These are phyloP conservation scores for Saitoella complicata DNA, from an alignment of 805 yeast species.

Conservation along the genomic window DNA sequence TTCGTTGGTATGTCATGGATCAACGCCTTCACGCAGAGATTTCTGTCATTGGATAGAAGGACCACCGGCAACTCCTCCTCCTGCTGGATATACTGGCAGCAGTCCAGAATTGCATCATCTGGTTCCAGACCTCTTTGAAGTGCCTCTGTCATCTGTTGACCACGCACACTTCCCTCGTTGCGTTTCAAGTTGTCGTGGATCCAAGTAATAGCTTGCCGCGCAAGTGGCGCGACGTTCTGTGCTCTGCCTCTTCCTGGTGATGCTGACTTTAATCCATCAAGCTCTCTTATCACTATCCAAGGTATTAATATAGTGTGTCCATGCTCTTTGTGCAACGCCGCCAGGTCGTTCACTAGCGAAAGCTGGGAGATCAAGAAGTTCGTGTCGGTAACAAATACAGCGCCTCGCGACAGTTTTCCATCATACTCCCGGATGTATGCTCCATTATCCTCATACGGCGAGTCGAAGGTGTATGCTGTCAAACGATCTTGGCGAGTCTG, in stretches of 20 bases:
- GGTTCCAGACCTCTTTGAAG: conserved; percentile 31
- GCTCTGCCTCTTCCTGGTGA: neutral
- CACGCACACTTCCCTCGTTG: conserved; percentile 34
- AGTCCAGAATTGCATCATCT: conserved; percentile 78
- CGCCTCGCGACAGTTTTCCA: too few relatives aligned
- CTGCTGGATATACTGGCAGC: conserved; percentile 49
- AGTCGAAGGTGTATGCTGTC: too few relatives aligned
- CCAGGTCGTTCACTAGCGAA: conserved; percentile 37
- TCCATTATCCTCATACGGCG: too few relatives aligned
- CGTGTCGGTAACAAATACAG: conserved; percentile 48
- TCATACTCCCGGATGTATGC: too few relatives aligned
- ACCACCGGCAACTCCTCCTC: conserved; percentile 29
- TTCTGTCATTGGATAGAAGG: conserved; percentile 66
- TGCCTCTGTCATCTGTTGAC: conserved; percentile 45
- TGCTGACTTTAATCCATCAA: conserved; percentile 64
- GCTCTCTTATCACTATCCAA: conserved; percentile 47
- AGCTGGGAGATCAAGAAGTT: conserved; percentile 65
- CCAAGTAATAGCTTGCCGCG: conserved; percentile 70
- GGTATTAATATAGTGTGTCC: conserved; percentile 51
- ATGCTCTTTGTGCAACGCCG: conserved; percentile 25
- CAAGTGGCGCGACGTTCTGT: conserved; percentile 34
- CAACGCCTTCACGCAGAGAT: conserved; percentile 64
- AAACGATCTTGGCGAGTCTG: too few relatives aligned
- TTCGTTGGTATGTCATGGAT: conserved; percentile 15
- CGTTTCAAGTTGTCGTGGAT: conserved; percentile 44